Base-by-base conservation (phyloP, 2,329 filamentous ascomycete genomes). In the Hymenoscyphus infarciens region DNA sequence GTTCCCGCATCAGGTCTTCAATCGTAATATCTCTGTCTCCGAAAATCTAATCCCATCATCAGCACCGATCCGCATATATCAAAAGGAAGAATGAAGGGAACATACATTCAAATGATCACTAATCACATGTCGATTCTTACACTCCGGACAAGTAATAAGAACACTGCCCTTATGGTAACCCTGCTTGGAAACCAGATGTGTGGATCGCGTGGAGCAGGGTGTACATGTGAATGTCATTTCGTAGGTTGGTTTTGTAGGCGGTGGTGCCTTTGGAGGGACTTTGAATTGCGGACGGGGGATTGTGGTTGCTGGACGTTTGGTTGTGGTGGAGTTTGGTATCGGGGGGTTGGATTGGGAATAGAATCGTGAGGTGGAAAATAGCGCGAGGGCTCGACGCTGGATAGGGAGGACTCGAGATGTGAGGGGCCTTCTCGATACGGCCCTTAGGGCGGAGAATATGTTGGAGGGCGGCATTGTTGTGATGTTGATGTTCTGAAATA, bases 131-230 rank as follows among this genome's bases (percentile, higher is more conserved):
- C 92, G 84, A 74, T 91, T 93, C 72, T 88, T 87, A 77, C 95
- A 99, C 3, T 81, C 80, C 0, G 95, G 94, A 74, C 95, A 99
- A 38, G 89, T 88, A 67, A 98, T 93, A 62, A 99, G 81, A 4
- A 95, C 89, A 1, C 92, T 94, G 39, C 95, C 95, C 66, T 88
- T 82, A 77, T 98, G 93, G 75, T 99, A 99, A 35, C 92, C 95
- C 74, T 98, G 95, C 77, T 98, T 97, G 33, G 91, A 92, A 70
- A 99, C 82, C 58, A 84, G 84, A 78, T 99, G 96, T 13, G 87
- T 83, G n/a, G 91, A 96, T 63, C 93, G 88, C 39, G 84, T 79
- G 55, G 82, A 80, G 78, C 95, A 99, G 35, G 91, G 91, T 63
- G 90, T 87, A 83, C 95, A 99, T 69, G 95, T 99, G 75, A 99